Conservation (phyloP, 345 rosid genomes). For the Eucalyptus regnans region DNA sequence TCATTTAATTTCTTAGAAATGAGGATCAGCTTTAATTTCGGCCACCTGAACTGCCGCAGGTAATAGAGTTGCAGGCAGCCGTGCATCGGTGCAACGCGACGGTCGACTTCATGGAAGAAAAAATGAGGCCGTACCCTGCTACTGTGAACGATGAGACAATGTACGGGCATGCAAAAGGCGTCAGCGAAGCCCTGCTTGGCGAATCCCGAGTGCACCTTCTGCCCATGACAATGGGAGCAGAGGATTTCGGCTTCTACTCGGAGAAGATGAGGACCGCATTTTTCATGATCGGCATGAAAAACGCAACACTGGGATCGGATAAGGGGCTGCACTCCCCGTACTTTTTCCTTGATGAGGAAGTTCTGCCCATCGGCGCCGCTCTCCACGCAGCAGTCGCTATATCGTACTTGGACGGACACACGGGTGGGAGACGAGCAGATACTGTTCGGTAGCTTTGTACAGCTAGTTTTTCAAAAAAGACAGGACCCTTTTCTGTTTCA, state of each 20-base stretch:
- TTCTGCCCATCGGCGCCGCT: not conserved
- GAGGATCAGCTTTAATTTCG: not conserved
- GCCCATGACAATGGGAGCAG: slow-evolving; percentile 35
- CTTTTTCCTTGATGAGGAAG: not conserved
- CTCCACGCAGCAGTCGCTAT: not conserved
- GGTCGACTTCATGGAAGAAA: slow-evolving; percentile 32
- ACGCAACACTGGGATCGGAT: not conserved
- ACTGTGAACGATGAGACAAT: slow-evolving; percentile 28
- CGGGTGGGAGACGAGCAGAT: not conserved
- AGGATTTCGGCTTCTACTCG: slow-evolving; percentile 53
- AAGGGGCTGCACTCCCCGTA: not conserved
- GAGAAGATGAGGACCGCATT: slow-evolving; percentile 31
- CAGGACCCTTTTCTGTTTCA: not conserved
- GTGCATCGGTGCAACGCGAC: slow-evolving; percentile 38
- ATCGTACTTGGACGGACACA: not conserved
- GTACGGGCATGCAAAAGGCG: slow-evolving; percentile 29
- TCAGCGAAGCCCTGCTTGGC: slow-evolving; percentile 30
- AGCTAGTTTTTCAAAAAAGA: not conserved
- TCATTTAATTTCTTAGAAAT: not conserved
- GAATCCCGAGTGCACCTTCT: slow-evolving; percentile 15
- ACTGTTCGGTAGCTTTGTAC: not conserved
- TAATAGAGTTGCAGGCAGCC: slow-evolving; percentile 29
- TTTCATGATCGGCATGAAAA: slow-evolving; percentile 8
- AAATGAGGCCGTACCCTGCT: slow-evolving; percentile 25
- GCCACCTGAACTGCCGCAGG: not conserved